phyloP scores from a whole-genome alignment of 2,329 filamentous ascomycete genomes.

The Exophiala alcalophila region DNA sequence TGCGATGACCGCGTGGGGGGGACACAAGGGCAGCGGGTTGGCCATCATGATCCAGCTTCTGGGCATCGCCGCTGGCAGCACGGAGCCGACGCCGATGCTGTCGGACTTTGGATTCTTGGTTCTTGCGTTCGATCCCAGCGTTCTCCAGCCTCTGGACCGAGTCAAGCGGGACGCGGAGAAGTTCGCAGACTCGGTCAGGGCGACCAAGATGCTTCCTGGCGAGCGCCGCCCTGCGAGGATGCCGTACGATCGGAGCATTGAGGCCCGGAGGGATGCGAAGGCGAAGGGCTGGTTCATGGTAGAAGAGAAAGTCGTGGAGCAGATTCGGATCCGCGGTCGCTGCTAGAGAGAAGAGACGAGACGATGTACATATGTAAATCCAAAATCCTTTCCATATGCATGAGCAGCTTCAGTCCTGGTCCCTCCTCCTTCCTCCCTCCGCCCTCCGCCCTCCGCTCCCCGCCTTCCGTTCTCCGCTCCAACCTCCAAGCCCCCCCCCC shows the following conservation, averaged over 20 bases:
- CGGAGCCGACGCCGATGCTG: constrained; percentile 4
- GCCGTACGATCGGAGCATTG: constrained; percentile 10
- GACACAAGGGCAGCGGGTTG: constrained; percentile 11
- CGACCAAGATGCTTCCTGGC: constrained; percentile 14
- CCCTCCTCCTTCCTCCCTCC: too few species aligned
- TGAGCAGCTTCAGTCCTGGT: too few species aligned
- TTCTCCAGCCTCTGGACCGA: constrained; percentile 11
- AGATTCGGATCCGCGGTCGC: constrained; percentile 1
- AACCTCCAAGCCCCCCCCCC: too few species aligned
- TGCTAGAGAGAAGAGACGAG: background rate
- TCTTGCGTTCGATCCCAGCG: constrained; percentile 8
- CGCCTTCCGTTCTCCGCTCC: too few species aligned
- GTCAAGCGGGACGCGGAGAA: constrained; percentile 7
- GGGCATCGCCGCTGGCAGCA: constrained; percentile 9
- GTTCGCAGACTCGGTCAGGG: constrained; percentile 5
- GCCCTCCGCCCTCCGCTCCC: too few species aligned
- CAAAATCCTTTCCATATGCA: too few species aligned
- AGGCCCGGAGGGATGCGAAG: constrained; percentile 1
- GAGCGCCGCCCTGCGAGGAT: constrained; percentile 7
- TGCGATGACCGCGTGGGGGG: constrained; percentile 12
- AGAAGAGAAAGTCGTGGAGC: constrained; percentile 3
- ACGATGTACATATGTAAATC: background rate
- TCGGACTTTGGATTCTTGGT: constrained; percentile 16
- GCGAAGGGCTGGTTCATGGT: constrained; percentile 6
- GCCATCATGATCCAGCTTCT: constrained; percentile 17